phyloP scores from a whole-genome alignment of 306 rosid genomes.

The Quercus aquifolioides region DNA sequence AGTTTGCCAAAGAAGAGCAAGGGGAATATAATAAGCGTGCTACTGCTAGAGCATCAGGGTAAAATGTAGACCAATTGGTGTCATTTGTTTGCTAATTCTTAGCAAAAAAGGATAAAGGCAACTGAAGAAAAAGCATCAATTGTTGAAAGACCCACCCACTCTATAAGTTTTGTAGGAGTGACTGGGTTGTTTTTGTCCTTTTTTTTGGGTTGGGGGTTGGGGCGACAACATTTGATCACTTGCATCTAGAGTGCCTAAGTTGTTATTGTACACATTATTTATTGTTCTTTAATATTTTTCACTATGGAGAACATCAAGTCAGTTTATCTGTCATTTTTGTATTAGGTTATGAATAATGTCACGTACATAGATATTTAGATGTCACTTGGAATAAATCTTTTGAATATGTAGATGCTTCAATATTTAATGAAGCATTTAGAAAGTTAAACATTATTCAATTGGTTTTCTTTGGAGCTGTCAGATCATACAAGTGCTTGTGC shows the following conservation, averaged over 20 bases:
- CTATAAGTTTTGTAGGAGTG: too few relatives aligned
- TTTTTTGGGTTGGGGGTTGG: too few relatives aligned
- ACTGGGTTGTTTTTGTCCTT: conserved; percentile 11
- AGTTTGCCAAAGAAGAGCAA: conserved; percentile 23
- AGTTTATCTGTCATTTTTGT: too few relatives aligned
- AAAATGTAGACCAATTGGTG: background rate
- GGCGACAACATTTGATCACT: conserved; percentile 4
- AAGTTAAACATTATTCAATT: too few relatives aligned
- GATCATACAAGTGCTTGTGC: too few relatives aligned
- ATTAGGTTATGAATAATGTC: too few relatives aligned
- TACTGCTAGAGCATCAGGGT: background rate
- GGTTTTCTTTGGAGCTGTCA: too few relatives aligned
- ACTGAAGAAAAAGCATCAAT: background rate
- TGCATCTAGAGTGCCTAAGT: conserved; percentile 11
- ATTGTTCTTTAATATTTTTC: background rate
- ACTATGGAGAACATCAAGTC: too few relatives aligned
- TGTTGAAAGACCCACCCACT: conserved; percentile 2
- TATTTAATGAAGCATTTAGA: too few relatives aligned
- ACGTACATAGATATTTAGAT: too few relatives aligned
- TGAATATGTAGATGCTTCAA: too few relatives aligned
- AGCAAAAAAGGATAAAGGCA: conserved; percentile 4
- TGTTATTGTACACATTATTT: conserved; percentile 27
- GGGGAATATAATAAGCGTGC: background rate
- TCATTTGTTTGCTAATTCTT: background rate
- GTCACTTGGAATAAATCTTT: too few relatives aligned